Base-by-base conservation (phyloP, 1,284 basidiomycete species). In the Malassezia furfur region DNA sequence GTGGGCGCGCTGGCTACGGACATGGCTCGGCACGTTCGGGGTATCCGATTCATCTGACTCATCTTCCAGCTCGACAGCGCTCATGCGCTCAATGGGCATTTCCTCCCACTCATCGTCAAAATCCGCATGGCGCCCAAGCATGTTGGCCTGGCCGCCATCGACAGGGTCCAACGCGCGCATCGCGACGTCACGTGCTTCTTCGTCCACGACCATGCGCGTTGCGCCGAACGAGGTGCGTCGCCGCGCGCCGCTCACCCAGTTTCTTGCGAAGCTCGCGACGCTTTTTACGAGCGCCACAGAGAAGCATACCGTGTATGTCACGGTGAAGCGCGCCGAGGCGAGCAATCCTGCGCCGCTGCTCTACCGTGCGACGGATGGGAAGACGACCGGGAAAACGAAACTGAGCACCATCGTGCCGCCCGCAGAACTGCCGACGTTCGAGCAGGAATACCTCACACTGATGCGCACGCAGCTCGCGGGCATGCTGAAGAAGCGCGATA, bases 401-500 rank as follows among this genome's bases (percentile, higher is more conserved):
- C 40, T 67, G 50, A 67, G 61, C 56, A 67, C 66, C 5, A 12
- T 67, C 11, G 54, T 57, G 46, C 48, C 54, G 19, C 62, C 69
- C 2, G 53, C 60, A 12, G 48, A 63, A 31, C 53, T 68, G 3
- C 28, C 54, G 6, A 22, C 44, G 0, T 70, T 70, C 48, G 63
- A 67, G 36, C 50, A 48, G 32, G 48, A 59, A 11, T 64, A 67
- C 43, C 49, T 69, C 40, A 50, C 68, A 14, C 44, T 67, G 37
- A 44, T 72, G n/a, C 62, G 70, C 38, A 59, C 61, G 8, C 59
- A 62, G 1, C 63, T 72, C 0, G 57, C 64, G 1, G 48, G 39
- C 14, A 63, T 49, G 19, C 63, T 74, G 41, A 60, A 62, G 43
- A 72, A 70, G 53, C 59, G 67, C 34, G 68, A 72, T 58, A 70